These are phyloP conservation scores for Tetradesmus lagerheimii DNA, from an alignment of 139 green algal species.

Conservation along the genomic window DNA sequence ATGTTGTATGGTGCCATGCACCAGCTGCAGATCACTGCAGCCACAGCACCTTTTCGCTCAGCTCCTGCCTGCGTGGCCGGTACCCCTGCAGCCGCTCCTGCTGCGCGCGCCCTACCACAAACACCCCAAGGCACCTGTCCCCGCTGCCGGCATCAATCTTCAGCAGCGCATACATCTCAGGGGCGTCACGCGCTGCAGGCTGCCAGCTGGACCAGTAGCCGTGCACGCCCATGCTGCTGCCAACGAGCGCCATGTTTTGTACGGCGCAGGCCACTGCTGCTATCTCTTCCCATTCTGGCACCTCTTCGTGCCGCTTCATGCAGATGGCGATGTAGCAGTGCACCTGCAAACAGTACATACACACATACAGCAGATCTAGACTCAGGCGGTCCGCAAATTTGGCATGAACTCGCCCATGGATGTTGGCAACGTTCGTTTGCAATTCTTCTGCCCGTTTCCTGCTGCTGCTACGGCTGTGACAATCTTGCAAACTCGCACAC, in stretches of 20 bases:
- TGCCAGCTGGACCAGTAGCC: conserved; percentile 74
- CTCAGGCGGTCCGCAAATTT: too few species aligned
- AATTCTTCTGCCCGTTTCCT: too few species aligned
- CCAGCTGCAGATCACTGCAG: conserved; percentile 41
- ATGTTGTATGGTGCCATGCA: too few species aligned
- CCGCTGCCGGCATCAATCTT: conserved; percentile 31
- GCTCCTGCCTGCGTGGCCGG: conserved; percentile 24
- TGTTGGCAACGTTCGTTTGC: too few species aligned
- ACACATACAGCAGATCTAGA: not conserved
- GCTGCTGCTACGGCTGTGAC: too few species aligned
- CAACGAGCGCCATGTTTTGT: conserved; percentile 58
- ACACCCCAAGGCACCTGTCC: conserved; percentile 54
- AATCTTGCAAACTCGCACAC: too few species aligned
- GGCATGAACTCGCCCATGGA: too few species aligned
- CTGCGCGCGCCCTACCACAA: conserved; percentile 38
- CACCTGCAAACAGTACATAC: conserved; percentile 41
- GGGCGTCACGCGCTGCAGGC: conserved; percentile 34
- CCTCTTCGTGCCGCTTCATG: conserved; percentile 57
- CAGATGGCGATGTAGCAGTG: conserved; percentile 66
- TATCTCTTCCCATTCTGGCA: conserved; percentile 77
- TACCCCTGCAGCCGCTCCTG: conserved; percentile 41
- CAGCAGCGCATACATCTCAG: conserved; percentile 60
- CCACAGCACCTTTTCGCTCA: conserved; percentile 43
- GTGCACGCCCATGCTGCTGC: conserved; percentile 49
- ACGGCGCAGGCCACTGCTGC: conserved; percentile 61